Base-by-base conservation (phyloP, 257 asterid species). In the Euphrasia confusa region DNA sequence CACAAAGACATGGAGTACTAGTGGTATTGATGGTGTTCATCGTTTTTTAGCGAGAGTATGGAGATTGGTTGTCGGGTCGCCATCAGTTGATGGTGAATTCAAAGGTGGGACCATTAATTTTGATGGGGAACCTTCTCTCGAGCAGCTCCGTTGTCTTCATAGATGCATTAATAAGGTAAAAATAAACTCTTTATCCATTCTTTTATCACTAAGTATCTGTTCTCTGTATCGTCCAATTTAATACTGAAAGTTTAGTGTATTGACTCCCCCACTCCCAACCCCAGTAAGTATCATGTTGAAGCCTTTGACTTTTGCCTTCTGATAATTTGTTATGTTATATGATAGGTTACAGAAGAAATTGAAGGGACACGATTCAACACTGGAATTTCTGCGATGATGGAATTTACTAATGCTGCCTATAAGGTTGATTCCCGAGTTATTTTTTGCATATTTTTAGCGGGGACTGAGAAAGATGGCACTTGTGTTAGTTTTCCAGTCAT, bases 301-400 rank as follows among this genome's bases (percentile, higher is more conserved):
- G 52, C 17, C 21, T 45, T 45, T 0, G 52, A 4, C 12, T 12
- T 45, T 45, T 45, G 2, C 7, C 52, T 45, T 45, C 27, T 35
- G 17, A 15, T 5, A 14, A 55, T 30, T 58, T 17, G 72, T 47
- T 73, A 74, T 71, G 11, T 18, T 56, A 28, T 56, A 28, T 68
- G 47, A 61, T 64, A 92, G 99, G 94, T 92, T 24, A 83, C 94
- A 0, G 94, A 82, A 78, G 99, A 92, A 86, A 77, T 83, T 68
- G 99, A 92, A 87, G 96, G 82, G 72, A 92, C 96, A 4, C 72
- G 99, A 58, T 92, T 89, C 81, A 92, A 92, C 74, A 92, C 99
- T 42, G 99, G 97, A 73, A 92, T 92, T 76, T 92, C 99, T 75
- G 95, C 97, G 47, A 86, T 93, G 99, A 93, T 93, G 99, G 99